Percentiles rank a stretch among this genome's conserved stretches.
phyloP scores from a whole-genome alignment of 2,329 filamentous ascomycete genomes.

The Colletotrichum gigasporum region DNA sequence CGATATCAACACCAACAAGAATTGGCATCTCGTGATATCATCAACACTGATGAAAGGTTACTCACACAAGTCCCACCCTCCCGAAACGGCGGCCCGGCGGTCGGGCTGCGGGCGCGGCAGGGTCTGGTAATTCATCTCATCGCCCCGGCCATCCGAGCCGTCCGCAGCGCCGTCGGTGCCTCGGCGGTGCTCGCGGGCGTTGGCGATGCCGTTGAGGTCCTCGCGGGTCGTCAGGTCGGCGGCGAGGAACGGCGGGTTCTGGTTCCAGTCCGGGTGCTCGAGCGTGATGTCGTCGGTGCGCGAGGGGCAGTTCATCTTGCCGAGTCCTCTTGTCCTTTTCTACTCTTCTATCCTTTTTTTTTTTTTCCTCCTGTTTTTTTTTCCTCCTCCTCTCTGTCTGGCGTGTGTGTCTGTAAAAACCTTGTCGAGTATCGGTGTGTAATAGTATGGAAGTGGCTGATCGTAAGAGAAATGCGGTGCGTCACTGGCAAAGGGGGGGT shows the following conservation, averaged over 20 bases:
- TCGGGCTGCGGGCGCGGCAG: slow-evolving; percentile 28
- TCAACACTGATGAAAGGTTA: background rate
- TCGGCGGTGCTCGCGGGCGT: slow-evolving; percentile 55
- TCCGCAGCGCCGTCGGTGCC: slow-evolving; percentile 44
- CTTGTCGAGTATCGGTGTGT: background rate
- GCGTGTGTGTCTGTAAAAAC: too few species aligned
- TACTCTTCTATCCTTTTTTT: background rate
- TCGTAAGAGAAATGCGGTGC: background rate
- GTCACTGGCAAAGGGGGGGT: background rate
- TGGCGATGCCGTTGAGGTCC: slow-evolving; percentile 65
- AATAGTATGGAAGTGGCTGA: background rate
- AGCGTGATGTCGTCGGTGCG: slow-evolving; percentile 60
- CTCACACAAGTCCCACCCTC: slow-evolving; percentile 29
- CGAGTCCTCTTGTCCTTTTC: background rate
- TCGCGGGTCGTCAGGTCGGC: slow-evolving; percentile 61
- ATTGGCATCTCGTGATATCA: background rate
- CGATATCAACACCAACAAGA: too few species aligned
- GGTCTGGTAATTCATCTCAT: slow-evolving; percentile 33
- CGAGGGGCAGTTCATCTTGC: slow-evolving; percentile 63
- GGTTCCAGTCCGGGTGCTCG: slow-evolving; percentile 61
- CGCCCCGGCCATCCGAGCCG: slow-evolving; percentile 13
- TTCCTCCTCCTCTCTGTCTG: too few species aligned
- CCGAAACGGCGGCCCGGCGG: slow-evolving; percentile 27
- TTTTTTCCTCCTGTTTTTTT: background rate
- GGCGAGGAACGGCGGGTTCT: slow-evolving; percentile 60